phyloP scores from a whole-genome alignment of 2,329 filamentous ascomycete genomes.

The Stachybotrys elegans region DNA sequence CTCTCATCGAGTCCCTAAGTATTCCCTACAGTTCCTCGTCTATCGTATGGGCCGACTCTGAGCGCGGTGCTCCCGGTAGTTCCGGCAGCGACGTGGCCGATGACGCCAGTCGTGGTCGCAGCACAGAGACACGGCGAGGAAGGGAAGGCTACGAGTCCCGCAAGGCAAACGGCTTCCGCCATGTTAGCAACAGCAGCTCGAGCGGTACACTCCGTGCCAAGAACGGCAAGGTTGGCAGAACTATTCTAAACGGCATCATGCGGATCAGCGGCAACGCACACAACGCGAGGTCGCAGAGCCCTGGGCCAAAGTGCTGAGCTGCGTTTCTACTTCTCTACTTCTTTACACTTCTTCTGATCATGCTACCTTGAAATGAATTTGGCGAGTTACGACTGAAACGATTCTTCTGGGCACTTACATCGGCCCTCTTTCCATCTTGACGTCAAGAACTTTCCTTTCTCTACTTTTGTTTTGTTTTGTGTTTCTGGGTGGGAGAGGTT shows the following conservation, averaged over 20 bases:
- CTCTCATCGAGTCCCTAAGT: constrained; percentile 28
- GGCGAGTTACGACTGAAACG: too few species aligned
- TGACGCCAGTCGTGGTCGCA: constrained; percentile 17
- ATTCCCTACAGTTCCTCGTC: constrained; percentile 22
- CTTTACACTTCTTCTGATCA: too few species aligned
- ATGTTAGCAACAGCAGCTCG: constrained; percentile 20
- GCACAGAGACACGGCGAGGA: constrained; percentile 25
- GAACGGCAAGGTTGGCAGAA: constrained; percentile 35
- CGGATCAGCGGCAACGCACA: constrained; percentile 30
- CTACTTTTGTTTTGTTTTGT: too few species aligned
- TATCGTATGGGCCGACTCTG: constrained; percentile 21
- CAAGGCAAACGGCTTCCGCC: constrained; percentile 20
- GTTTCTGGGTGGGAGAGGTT: too few species aligned
- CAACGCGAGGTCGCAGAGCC: too few species aligned
- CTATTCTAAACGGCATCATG: constrained; percentile 39
- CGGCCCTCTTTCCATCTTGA: too few species aligned
- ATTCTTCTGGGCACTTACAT: too few species aligned
- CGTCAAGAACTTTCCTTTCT: too few species aligned
- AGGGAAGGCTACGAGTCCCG: constrained; percentile 20
- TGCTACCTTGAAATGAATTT: too few species aligned
- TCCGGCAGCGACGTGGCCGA: constrained; percentile 43
- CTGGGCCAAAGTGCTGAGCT: too few species aligned
- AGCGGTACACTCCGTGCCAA: constrained; percentile 26
- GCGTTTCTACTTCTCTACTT: too few species aligned
- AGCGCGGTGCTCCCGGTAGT: constrained; percentile 40